These are phyloP conservation scores for Spergularia marina DNA, from an alignment of 148 eudicot genomes.

Conservation along the genomic window DNA sequence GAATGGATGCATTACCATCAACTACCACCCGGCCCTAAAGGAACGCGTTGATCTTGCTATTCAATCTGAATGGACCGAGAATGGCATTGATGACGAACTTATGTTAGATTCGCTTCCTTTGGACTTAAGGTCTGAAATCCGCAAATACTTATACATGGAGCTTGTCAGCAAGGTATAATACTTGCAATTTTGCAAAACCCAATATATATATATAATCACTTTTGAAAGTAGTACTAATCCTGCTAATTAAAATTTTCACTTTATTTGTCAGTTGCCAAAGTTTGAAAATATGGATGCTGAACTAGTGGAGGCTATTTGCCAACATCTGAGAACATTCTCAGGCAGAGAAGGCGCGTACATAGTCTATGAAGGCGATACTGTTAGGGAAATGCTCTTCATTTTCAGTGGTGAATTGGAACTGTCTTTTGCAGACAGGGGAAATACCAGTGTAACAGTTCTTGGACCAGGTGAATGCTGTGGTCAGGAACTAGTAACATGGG, in stretches of 20 bases:
- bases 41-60: slow-evolving; percentile 12
- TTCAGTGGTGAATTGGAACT: slow-evolving; percentile 9
- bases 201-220: no score
- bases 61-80: slow-evolving; percentile 12
- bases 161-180: neutral
- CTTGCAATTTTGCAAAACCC: no score
- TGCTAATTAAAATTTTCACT: no score
- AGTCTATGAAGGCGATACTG: slow-evolving; percentile 11
- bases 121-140: slow-evolving; percentile 10
- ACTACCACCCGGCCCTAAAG: neutral
- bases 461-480: slow-evolving; percentile 11
- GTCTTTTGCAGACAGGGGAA: slow-evolving; percentile 6
- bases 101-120: slow-evolving; percentile 12
- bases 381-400: slow-evolving; percentile 9
- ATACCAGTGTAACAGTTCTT: neutral
- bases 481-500: slow-evolving; percentile 19
- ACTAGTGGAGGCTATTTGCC: slow-evolving; percentile 6
- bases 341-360: slow-evolving; percentile 11
- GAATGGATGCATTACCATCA: slow-evolving; percentile 18
- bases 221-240: no score
- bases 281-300: neutral
- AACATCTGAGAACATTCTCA: slow-evolving; percentile 12
- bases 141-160: slow-evolving; percentile 7
- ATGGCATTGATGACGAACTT: neutral
- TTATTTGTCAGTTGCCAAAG: slow-evolving; percentile 9